Evolutionary conservation across 2,329 filamentous ascomycete species (phyloP), one percentile per base, ranked within the genome.

Genomic region (Aspergillus hiratsukae): DNA sequence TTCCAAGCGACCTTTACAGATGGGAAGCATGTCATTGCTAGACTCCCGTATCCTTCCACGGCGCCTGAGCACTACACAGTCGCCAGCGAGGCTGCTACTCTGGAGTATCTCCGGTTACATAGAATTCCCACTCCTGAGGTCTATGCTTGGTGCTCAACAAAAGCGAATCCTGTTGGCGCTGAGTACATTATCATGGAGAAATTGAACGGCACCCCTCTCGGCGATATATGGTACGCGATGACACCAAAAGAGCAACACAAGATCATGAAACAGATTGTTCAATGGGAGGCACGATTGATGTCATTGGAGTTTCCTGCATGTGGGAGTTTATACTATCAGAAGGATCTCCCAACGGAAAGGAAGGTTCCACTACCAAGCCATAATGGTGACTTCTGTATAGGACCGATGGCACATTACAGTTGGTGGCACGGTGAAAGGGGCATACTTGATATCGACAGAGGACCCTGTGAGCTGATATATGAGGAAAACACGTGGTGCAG

Each of bases 21-120:
- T 60, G 67, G 66, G 2, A 56, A 53, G 2, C 60, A 57, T 29
- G 53, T 74, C 29, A 48, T 75, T 46, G 69, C 66, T 5, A 64
- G 70, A 43, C 49, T 75, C 3, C 72, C 72, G 2, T 74, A 74
- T 55, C 68, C 68, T 3, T 62, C 58, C 5, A 68, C 66, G 11
- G 49, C n/a, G 21, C 56, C 56, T 11, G 46, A 55, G 17, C 50
- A 48, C 41, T 51, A 55, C 29, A 37, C 55, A 2, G 41, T 58
- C n/a, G 48, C 53, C 4, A 60, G 55, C 45, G 51, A 60, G 11
- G 55, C 45, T 11, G 58, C 55, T 14, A 58, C 58, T 17, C n/a
- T 60, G 43, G 53, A 54, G 45, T 60, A 56, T 54, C 43, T 60
- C 8, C 55, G 58, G 3, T 37, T 52, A 8, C 51, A 60, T 48